A percentile compares a stretch with the other conserved stretches of the same genome.
Conservation (phyloP, 768 basidiomycete genomes). For the Mycena alexandri region DNA sequence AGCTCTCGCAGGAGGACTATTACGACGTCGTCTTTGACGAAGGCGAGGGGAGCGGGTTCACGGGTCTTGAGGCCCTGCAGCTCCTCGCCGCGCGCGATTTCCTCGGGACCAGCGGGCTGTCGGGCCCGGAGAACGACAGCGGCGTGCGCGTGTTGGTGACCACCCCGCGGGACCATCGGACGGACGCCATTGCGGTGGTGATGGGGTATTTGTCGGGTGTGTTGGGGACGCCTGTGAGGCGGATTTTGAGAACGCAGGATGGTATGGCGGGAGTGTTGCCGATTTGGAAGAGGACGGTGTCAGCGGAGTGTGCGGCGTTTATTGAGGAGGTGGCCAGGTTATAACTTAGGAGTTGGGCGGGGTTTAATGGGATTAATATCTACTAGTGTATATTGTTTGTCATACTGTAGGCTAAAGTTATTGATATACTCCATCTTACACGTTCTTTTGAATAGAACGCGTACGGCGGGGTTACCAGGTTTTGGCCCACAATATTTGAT, state of each 20-base stretch:
- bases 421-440: no score
- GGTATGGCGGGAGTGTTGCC: constrained; percentile 25
- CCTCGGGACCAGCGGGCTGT: no score
- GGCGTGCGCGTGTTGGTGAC: constrained; percentile 40
- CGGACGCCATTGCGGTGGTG: constrained; percentile 38
- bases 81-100: constrained; percentile 39
- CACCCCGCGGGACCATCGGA: constrained; percentile 41
- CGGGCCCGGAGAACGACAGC: no score
- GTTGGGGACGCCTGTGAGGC: constrained; percentile 18
- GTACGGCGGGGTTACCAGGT: no score
- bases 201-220: constrained; percentile 34
- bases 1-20: constrained; percentile 29
- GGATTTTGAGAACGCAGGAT: constrained; percentile 30
- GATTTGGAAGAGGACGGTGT: constrained; percentile 35
- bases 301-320: no score
- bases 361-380: no score
- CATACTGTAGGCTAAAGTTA: no score
- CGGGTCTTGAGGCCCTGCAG: constrained; percentile 36
- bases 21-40: constrained; percentile 36
- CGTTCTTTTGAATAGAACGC: no score
- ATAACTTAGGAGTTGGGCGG: no score
- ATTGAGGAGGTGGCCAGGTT: no score
- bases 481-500: no score
- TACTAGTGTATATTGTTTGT: no score
- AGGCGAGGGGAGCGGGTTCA: constrained; percentile 27